Conservation (phyloP, 805 yeast genomes). For the Lipomyces starkeyi region DNA sequence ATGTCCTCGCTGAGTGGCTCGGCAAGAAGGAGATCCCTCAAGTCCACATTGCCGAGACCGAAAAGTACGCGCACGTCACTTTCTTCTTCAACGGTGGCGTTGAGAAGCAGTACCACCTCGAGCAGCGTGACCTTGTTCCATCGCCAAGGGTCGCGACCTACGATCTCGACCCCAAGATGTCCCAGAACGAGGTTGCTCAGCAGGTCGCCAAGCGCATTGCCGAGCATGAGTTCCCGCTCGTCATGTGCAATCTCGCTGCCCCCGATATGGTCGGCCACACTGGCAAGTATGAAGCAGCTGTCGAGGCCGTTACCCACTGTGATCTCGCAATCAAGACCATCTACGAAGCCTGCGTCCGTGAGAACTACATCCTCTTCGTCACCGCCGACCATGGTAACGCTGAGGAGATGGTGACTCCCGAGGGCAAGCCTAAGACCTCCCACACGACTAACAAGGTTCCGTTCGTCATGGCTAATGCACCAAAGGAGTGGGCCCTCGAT, state of each 20-base stretch:
- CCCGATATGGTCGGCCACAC: conserved; percentile 42
- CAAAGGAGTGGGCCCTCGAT: conserved; percentile 33
- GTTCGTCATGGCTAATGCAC: conserved; percentile 40
- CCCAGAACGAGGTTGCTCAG: conserved; percentile 39
- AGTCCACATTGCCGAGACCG: conserved; percentile 40
- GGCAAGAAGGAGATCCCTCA: conserved; percentile 37
- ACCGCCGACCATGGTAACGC: conserved; percentile 42
- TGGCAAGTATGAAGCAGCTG: conserved; percentile 40
- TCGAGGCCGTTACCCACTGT: conserved; percentile 38
- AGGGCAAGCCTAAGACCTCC: conserved; percentile 39
- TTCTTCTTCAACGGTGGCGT: conserved; percentile 41
- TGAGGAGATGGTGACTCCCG: conserved; percentile 40
- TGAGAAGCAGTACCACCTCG: conserved; percentile 38
- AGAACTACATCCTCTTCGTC: conserved; percentile 35
- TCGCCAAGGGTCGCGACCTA: conserved; percentile 40
- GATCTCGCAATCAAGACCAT: conserved; percentile 37
- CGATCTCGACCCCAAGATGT: conserved; percentile 38
- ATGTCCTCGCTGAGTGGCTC: conserved; percentile 41
- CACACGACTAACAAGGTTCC: conserved; percentile 40
- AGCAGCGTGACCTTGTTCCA: conserved; percentile 39
- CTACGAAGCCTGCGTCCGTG: conserved; percentile 34
- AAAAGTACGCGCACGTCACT: conserved; percentile 41
- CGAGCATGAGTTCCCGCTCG: conserved; percentile 38
- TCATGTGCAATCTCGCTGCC: conserved; percentile 40
- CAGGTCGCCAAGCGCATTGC: conserved; percentile 36